Percentiles rank a stretch among this genome's conserved stretches.
Conservation (phyloP, 2,329 filamentous ascomycete species). For the Aquanectria penicillioides region DNA sequence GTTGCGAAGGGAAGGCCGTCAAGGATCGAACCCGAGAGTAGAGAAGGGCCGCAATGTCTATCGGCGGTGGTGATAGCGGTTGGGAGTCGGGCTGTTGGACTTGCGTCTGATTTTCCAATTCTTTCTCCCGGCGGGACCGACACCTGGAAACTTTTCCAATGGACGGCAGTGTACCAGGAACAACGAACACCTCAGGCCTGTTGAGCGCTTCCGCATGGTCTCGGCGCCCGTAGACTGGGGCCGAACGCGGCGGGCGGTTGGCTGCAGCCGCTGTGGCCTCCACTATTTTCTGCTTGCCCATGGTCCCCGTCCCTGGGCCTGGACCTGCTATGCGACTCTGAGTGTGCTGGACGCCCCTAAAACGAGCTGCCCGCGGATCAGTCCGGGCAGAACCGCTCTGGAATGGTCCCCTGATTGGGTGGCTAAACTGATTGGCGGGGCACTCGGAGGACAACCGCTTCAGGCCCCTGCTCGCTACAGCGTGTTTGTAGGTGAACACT, state of each 20-base stretch:
- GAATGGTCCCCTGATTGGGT: constrained; percentile 19
- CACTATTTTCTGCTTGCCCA: constrained; percentile 4
- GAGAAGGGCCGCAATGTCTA: background rate
- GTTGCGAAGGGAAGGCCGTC: background rate
- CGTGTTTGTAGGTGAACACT: constrained; percentile 3
- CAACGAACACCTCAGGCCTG: constrained; percentile 1
- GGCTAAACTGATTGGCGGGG: background rate
- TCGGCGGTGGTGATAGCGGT: constrained; percentile 12
- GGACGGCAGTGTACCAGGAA: constrained; percentile 11
- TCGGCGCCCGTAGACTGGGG: background rate
- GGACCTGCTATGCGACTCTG: too few relatives aligned
- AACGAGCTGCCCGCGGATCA: constrained; percentile 27
- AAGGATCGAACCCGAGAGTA: background rate
- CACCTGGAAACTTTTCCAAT: constrained; percentile 42
- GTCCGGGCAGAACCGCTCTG: constrained; percentile 23
- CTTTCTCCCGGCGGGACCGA: constrained; percentile 33
- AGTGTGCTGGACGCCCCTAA: constrained; percentile 8
- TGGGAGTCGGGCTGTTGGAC: background rate
- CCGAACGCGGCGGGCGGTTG: constrained; percentile 7
- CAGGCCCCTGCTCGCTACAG: too few relatives aligned
- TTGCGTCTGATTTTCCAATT: constrained; percentile 30
- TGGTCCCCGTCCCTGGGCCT: too few relatives aligned
- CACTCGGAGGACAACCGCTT: too few relatives aligned
- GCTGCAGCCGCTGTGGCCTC: constrained; percentile 30
- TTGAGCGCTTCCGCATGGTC: constrained; percentile 2